These are phyloP conservation scores for Penicillium manginii DNA, from an alignment of 495 filamentous ascomycete genomes.

Conservation along the genomic window DNA sequence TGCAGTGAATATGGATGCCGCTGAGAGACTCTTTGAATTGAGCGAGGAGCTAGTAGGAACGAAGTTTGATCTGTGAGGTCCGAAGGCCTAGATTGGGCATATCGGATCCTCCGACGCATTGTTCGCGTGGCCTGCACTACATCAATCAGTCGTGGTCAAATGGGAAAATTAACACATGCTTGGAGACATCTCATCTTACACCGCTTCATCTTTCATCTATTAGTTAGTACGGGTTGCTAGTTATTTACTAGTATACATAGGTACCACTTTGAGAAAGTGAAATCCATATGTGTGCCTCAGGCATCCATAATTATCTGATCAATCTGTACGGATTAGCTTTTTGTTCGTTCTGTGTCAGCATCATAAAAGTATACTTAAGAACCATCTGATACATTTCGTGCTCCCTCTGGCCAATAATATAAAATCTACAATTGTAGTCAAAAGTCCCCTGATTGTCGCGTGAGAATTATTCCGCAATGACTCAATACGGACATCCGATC, in stretches of 20 bases:
- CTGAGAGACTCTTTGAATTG: constrained; percentile 48
- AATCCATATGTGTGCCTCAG: no score
- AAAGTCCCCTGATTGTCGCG: background rate
- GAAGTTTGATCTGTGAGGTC: constrained; percentile 27
- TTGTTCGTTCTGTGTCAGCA: no score
- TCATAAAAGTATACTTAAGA: no score
- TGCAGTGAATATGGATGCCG: constrained; percentile 34
- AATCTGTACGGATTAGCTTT: no score
- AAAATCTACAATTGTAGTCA: background rate
- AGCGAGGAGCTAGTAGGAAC: constrained; percentile 54
- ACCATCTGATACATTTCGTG: no score
- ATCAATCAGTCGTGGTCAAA: background rate
- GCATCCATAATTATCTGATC: no score
- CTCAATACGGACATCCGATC: constrained; percentile 25
- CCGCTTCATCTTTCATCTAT: background rate
- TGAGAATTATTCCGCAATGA: constrained; percentile 12
- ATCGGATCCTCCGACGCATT: constrained; percentile 16
- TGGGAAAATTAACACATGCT: background rate
- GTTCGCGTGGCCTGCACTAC: background rate
- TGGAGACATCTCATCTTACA: background rate
- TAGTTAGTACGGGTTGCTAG: no score
- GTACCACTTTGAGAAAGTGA: no score
- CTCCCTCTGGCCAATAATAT: no score
- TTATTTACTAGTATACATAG: no score
- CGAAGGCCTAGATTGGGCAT: background rate